A percentile compares a stretch with the other conserved stretches of the same genome.
These are phyloP conservation scores for Abortiporus biennis DNA, from an alignment of 1,284 basidiomycete genomes.

Conservation along the genomic window DNA sequence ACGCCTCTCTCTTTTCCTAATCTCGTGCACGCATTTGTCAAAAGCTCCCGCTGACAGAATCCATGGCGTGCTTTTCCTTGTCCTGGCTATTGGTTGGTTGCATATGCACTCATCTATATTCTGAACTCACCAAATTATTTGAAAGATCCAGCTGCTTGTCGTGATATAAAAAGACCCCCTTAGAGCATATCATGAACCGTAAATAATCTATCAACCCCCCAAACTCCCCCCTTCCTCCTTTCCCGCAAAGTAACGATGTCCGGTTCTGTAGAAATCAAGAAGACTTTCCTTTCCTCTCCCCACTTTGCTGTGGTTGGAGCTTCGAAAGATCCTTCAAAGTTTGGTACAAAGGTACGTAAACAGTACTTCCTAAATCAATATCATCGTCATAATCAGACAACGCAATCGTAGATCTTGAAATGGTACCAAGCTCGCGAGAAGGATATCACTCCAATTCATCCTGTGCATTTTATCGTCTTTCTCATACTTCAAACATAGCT, in stretches of 20 bases:
- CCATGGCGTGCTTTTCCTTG: too few relatives aligned
- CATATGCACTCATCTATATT: too few relatives aligned
- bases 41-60: too few relatives aligned
- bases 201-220: too few relatives aligned
- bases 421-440: slow-evolving; percentile 67
- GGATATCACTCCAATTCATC: slow-evolving; percentile 68
- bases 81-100: too few relatives aligned
- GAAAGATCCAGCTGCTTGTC: too few relatives aligned
- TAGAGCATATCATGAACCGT: too few relatives aligned
- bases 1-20: too few relatives aligned
- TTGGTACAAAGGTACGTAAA: slow-evolving; percentile 58
- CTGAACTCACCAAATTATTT: too few relatives aligned
- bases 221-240: too few relatives aligned
- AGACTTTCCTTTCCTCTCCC: slow-evolving; percentile 54
- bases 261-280: slow-evolving; percentile 35
- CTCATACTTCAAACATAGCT: not conserved
- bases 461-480: slow-evolving; percentile 30
- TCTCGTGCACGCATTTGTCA: too few relatives aligned
- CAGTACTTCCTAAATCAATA: not conserved
- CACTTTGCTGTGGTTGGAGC: slow-evolving; percentile 75
- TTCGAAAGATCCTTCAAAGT: slow-evolving; percentile 71
- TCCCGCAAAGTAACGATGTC: slow-evolving; percentile 18
- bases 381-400: not conserved
- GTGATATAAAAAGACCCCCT: too few relatives aligned
- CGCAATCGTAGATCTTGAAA: slow-evolving; percentile 49